These are phyloP conservation scores for Aphanomyces euteiches DNA, from an alignment of 352 stramenopile species.

Conservation along the genomic window DNA sequence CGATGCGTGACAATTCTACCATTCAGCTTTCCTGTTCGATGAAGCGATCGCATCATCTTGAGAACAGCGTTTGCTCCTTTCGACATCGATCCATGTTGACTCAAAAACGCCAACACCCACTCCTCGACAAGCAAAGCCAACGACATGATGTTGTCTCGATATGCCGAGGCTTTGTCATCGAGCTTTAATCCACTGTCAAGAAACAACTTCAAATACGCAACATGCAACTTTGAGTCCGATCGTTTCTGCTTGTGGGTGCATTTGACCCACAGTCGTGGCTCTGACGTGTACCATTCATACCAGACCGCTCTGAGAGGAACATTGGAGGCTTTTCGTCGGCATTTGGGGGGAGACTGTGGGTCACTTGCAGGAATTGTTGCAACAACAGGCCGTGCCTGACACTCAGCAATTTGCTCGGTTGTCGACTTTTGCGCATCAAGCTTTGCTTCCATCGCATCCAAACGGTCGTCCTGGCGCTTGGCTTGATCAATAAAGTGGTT, in stretches of 20 bases:
- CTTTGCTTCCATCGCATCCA: not conserved
- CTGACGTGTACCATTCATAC: slow-evolving; percentile 36
- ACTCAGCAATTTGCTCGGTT: not conserved
- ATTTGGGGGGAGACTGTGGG: not conserved
- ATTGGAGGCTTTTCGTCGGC: not conserved
- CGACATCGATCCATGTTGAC: not conserved
- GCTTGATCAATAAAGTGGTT: not conserved
- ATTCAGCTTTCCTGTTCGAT: not conserved
- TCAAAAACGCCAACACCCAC: not conserved
- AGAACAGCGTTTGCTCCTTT: slow-evolving; percentile 1
- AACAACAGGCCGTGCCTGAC: not conserved
- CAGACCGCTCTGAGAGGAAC: slow-evolving; percentile 17
- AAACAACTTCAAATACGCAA: slow-evolving; percentile 39
- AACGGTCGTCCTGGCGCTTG: not conserved
- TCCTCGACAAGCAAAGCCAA: not conserved
- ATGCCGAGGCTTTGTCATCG: not conserved
- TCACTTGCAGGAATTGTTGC: not conserved
- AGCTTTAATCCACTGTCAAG: slow-evolving; percentile 31
- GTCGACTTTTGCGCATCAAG: not conserved
- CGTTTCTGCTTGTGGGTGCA: slow-evolving; percentile 19
- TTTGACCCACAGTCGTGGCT: slow-evolving; percentile 28
- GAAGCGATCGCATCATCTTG: not conserved
- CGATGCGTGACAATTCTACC: not conserved
- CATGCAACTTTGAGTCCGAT: slow-evolving; percentile 33
- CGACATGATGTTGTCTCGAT: not conserved